phyloP scores from a whole-genome alignment of 108 stramenopile species.

The Skeletonema marinoi region DNA sequence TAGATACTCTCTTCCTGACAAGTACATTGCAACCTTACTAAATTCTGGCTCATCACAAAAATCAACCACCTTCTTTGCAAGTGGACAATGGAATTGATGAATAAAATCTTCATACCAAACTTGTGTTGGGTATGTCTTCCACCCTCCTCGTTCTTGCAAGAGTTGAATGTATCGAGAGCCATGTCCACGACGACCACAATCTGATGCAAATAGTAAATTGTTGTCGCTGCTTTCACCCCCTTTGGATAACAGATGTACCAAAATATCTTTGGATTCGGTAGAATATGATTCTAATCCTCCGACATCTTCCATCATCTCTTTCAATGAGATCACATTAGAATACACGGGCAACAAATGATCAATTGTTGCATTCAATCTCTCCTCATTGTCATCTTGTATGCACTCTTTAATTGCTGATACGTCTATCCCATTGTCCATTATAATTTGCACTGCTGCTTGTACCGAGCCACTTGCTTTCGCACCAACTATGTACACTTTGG shows the following conservation, averaged over 20 bases:
- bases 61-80: slow-evolving; percentile 46
- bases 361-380: slow-evolving; percentile 36
- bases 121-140: slow-evolving; percentile 43
- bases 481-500: slow-evolving; percentile 11
- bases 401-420: slow-evolving; percentile 36
- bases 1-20: slow-evolving; percentile 47
- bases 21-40: slow-evolving; percentile 39
- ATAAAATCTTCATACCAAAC: slow-evolving; percentile 52
- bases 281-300: slow-evolving; percentile 10
- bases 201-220: slow-evolving; percentile 20
- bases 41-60: slow-evolving; percentile 62
- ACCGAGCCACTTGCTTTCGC: slow-evolving; percentile 39
- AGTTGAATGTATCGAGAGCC: slow-evolving; percentile 22
- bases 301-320: slow-evolving; percentile 29
- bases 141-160: slow-evolving; percentile 19
- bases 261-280: background rate
- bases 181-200: slow-evolving; percentile 50
- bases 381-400: slow-evolving; percentile 38
- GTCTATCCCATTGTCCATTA: slow-evolving; percentile 38
- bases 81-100: slow-evolving; percentile 45
- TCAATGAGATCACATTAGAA: slow-evolving; percentile 30
- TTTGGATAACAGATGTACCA: background rate
- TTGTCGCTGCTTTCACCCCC: background rate
- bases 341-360: slow-evolving; percentile 34
- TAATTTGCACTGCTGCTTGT: slow-evolving; percentile 25